phyloP scores from a whole-genome alignment of 2,329 filamentous ascomycete species.

The Aspergillus carbonarius region DNA sequence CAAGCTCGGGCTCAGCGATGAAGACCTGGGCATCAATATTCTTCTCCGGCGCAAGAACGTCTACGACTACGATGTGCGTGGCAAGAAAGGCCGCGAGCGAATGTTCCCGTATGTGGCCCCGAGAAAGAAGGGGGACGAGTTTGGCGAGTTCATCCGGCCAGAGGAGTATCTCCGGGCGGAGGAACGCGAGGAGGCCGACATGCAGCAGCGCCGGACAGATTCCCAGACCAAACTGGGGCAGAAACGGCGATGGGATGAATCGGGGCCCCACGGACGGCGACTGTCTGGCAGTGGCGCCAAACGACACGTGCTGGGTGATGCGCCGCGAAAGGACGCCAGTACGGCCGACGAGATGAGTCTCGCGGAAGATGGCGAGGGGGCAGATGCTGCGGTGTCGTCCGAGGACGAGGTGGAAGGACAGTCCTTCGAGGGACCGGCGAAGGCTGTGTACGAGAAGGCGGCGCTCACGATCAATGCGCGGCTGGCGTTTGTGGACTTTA shows the following conservation, averaged over 20 bases:
- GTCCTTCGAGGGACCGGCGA: conserved; percentile 66
- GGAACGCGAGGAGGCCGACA: conserved; percentile 76
- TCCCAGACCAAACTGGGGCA: conserved; percentile 72
- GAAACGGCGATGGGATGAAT: conserved; percentile 91
- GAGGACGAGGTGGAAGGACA: conserved; percentile 54
- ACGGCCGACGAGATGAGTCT: conserved; percentile 52
- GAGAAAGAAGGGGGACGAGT: conserved; percentile 79
- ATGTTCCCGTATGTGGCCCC: conserved; percentile 86
- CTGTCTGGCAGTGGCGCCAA: conserved; percentile 55
- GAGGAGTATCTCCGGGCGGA: conserved; percentile 94
- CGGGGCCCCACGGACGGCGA: conserved; percentile 44
- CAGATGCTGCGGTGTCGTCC: conserved; percentile 57
- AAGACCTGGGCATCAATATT: conserved; percentile 88
- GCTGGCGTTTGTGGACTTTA: conserved; percentile 87
- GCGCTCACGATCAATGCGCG: conserved; percentile 68
- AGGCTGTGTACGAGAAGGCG: conserved; percentile 65
- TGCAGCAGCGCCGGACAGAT: conserved; percentile 55
- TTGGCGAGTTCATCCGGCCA: conserved; percentile 87
- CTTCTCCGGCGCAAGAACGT: conserved; percentile 83
- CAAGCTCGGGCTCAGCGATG: conserved; percentile 82
- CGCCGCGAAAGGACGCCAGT: conserved; percentile 38
- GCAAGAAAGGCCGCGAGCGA: conserved; percentile 87
- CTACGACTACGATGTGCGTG: conserved; percentile 90
- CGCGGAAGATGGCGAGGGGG: conserved; percentile 55
- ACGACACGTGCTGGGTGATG: conserved; percentile 48